Evolutionary conservation across 2,329 filamentous ascomycete genomes (phyloP).

Genomic region (Calonectria hawksworthii): DNA sequence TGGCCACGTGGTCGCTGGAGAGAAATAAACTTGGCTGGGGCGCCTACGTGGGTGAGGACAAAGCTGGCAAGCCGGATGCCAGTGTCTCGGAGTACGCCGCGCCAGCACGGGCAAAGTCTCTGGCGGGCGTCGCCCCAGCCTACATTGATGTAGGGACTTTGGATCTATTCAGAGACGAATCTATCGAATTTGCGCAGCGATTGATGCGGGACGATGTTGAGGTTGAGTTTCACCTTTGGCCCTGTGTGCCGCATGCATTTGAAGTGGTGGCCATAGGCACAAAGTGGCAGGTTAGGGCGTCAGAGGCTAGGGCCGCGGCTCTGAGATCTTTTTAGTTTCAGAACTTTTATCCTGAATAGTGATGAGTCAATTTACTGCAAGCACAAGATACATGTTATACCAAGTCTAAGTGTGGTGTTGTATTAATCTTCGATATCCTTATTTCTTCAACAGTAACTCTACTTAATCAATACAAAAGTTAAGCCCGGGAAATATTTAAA

Average conservation of each 20-base stretch:
- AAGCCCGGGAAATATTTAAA: not conserved
- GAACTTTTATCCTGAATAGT: not conserved
- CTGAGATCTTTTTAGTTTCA: conserved; percentile 27
- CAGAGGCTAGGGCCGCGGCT: conserved; percentile 28
- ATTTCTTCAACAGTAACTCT: not conserved
- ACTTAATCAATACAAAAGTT: rapidly evolving
- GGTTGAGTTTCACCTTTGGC: conserved; percentile 42
- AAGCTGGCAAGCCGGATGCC: conserved; percentile 25
- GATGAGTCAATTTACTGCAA: not conserved
- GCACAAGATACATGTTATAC: not conserved
- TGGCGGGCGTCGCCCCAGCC: conserved; percentile 29
- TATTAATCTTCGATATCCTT: not conserved
- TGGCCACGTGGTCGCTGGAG: conserved; percentile 25
- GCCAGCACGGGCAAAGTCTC: conserved; percentile 32
- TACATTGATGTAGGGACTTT: conserved; percentile 38
- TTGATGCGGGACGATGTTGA: conserved; percentile 37
- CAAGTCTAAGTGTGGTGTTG: no score
- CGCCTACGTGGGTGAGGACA: conserved; percentile 40
- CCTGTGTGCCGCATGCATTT: conserved; percentile 40
- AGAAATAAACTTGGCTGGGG: conserved; percentile 32
- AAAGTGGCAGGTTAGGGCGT: conserved; percentile 32
- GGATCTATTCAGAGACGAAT: conserved; percentile 39
- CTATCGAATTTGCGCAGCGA: conserved; percentile 35
- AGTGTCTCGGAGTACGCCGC: conserved; percentile 36
- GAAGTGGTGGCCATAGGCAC: conserved; percentile 32